Conservation (phyloP, 176 grass and related monocot species). For the Musa acuminata region DNA sequence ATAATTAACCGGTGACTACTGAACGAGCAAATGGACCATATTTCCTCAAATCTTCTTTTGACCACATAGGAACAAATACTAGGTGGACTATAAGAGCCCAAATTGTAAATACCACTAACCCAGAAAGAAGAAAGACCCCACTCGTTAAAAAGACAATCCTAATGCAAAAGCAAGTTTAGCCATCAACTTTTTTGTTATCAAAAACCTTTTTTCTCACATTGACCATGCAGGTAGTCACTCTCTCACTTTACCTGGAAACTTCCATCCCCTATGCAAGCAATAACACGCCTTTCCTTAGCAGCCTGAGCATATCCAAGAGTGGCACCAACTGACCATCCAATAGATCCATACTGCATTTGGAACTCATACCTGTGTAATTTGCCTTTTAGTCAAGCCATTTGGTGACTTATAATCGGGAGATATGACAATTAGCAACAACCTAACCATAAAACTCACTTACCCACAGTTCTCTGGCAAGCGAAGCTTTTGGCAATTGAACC, state of each 20-base stretch:
- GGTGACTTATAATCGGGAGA: neutral
- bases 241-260: slow-evolving; percentile 1
- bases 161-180: neutral
- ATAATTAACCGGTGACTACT: neutral
- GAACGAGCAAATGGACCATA: neutral
- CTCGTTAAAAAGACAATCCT: neutral
- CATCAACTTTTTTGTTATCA: neutral
- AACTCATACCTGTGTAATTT: neutral
- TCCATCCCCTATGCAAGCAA: slow-evolving; percentile 12
- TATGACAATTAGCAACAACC: neutral
- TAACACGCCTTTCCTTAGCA: slow-evolving; percentile 11
- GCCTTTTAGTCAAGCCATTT: neutral
- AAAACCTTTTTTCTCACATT: neutral
- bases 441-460: neutral
- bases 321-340: slow-evolving; percentile 15
- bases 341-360: slow-evolving; percentile 13
- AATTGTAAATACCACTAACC: neutral
- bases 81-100: too few species aligned
- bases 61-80: neutral
- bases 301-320: slow-evolving; percentile 16
- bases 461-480: slow-evolving; percentile 4
- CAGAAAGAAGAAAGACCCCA: neutral
- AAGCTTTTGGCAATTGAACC: slow-evolving; percentile 14
- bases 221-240: neutral
- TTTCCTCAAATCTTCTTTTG: neutral